Evolutionary conservation across 202 grass and related monocot species (phyloP).

Genomic region (Alloteropsis angusta): DNA sequence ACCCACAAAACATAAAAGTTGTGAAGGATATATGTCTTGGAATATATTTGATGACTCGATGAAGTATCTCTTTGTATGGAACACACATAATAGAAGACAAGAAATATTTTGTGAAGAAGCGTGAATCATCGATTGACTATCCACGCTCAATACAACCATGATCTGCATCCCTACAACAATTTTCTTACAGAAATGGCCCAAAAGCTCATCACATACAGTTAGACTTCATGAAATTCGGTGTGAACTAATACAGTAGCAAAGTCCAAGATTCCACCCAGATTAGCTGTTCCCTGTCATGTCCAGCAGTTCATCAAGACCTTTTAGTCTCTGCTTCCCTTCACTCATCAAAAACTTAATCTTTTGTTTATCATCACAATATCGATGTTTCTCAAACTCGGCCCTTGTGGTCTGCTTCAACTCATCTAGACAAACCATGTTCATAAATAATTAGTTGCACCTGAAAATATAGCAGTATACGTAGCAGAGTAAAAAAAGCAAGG

Average conservation of each 20-base stretch:
- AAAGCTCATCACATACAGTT: neutral
- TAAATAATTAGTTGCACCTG: neutral
- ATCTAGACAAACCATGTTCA: constrained; percentile 40
- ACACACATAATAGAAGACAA: neutral
- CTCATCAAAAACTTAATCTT: constrained; percentile 75
- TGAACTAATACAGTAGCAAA: neutral
- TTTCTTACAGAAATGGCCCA: neutral
- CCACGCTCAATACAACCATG: neutral
- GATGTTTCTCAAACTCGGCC: constrained; percentile 79
- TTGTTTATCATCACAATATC: constrained; percentile 65
- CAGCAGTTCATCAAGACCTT: constrained; percentile 92
- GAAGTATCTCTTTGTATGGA: neutral
- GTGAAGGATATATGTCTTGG: neutral
- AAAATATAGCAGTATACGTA: neutral
- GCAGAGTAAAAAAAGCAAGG: constrained; percentile 9
- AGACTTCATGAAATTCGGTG: neutral
- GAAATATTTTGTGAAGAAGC: constrained; percentile 12
- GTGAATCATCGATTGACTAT: neutral
- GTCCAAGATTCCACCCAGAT: constrained; percentile 10
- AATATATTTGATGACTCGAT: neutral
- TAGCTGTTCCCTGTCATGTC: constrained; percentile 71
- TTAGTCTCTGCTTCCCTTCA: constrained; percentile 79
- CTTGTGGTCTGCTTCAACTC: constrained; percentile 67
- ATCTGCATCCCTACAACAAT: neutral
- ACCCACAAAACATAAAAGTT: neutral